Evolutionary conservation across 1,284 basidiomycete species (phyloP).

Genomic region (Ustilago loliicola): DNA sequence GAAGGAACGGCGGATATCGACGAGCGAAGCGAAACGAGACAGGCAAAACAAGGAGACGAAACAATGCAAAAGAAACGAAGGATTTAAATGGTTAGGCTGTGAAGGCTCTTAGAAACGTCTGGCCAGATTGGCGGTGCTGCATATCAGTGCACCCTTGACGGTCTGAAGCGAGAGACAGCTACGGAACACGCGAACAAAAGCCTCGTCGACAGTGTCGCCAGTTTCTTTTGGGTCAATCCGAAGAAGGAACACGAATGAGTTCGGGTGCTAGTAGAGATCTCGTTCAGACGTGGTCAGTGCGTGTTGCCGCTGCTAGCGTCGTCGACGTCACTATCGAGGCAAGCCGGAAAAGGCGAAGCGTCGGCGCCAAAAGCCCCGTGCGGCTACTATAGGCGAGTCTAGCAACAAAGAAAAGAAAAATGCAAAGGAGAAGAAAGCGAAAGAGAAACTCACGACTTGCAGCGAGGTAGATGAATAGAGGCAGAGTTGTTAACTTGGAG

Average conservation of each 20-base stretch:
- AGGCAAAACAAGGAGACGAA: neutral
- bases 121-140: slow-evolving; percentile 29
- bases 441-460: slow-evolving; percentile 36
- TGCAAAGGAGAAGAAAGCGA: neutral
- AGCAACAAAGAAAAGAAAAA: neutral
- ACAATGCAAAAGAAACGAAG: slow-evolving; percentile 4
- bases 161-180: slow-evolving; percentile 10
- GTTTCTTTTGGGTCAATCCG: neutral
- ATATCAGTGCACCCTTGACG: slow-evolving; percentile 12
- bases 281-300: neutral
- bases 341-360: slow-evolving; percentile 10
- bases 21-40: neutral
- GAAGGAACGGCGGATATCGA: neutral
- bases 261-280: neutral
- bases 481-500: slow-evolving; percentile 1
- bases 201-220: neutral
- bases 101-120: slow-evolving; percentile 40
- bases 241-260: neutral
- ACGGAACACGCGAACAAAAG: neutral
- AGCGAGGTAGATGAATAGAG: slow-evolving; percentile 18
- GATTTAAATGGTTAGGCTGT: slow-evolving; percentile 27
- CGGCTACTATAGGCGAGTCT: neutral
- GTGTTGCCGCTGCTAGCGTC: slow-evolving; percentile 43
- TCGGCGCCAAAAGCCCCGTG: neutral
- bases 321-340: slow-evolving; percentile 43